Conservation (phyloP, 805 yeast genomes). For the Metschnikowia dekortorum region DNA sequence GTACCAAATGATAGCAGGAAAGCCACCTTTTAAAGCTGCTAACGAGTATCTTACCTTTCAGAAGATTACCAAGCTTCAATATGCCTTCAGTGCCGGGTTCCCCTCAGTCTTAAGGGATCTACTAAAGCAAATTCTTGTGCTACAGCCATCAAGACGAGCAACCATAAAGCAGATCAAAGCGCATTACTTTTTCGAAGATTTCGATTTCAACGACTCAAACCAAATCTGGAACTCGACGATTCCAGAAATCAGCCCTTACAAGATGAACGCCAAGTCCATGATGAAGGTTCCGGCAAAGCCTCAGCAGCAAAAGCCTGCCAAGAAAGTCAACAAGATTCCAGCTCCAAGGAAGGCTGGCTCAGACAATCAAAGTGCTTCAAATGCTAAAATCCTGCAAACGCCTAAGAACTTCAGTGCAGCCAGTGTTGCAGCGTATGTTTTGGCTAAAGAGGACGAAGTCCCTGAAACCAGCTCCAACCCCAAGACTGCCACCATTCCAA, state of each 20-base stretch:
- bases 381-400: constrained; percentile 1
- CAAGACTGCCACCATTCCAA: constrained; percentile 19
- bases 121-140: constrained; percentile 58
- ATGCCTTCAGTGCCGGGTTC: constrained; percentile 62
- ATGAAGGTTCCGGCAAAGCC: constrained; percentile 54
- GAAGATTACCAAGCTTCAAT: constrained; percentile 73
- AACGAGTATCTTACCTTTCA: constrained; percentile 81
- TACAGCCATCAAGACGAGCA: constrained; percentile 68
- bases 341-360: constrained; percentile 3
- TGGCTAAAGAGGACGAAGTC: constrained; percentile 21
- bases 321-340: constrained; percentile 3
- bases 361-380: neutral
- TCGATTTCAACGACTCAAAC: constrained; percentile 64
- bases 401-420: constrained; percentile 29
- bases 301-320: constrained; percentile 2
- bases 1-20: constrained; percentile 61
- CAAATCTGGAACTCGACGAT: constrained; percentile 65
- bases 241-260: constrained; percentile 69
- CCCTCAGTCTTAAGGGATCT: constrained; percentile 60
- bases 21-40: constrained; percentile 78
- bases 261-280: constrained; percentile 74
- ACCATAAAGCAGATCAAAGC: constrained; percentile 52
- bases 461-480: neutral
- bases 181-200: constrained; percentile 66
- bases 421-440: constrained; percentile 38